Percentiles rank a stretch among this genome's conserved stretches.
These are phyloP conservation scores for Pythium scleroteichum DNA, from an alignment of 352 stramenopile species.

Conservation along the genomic window DNA sequence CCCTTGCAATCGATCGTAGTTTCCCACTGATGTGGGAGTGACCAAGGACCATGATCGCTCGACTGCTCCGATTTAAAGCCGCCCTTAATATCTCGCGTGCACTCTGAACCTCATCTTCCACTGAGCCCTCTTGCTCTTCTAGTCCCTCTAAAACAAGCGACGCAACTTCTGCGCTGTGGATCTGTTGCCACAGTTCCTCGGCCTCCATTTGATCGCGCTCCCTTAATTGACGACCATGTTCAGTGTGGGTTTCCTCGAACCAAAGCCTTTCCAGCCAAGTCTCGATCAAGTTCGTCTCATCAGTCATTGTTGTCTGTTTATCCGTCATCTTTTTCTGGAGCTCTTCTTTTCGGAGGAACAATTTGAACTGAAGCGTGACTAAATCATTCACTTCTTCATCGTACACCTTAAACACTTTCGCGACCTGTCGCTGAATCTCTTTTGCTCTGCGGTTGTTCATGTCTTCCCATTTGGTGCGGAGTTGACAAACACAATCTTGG, in stretches of 20 bases:
- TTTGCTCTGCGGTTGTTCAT: slow-evolving; percentile 15
- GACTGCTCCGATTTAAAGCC: slow-evolving; percentile 8
- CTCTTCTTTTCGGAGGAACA: slow-evolving; percentile 20
- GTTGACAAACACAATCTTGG: neutral
- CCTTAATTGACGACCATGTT: neutral
- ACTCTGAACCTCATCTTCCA: slow-evolving; percentile 4
- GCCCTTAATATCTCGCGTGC: slow-evolving; percentile 5
- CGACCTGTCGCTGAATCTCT: slow-evolving; percentile 30
- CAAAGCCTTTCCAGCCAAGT: slow-evolving; percentile 18
- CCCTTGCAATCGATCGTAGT: slow-evolving; percentile 1
- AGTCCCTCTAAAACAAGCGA: slow-evolving; percentile 3
- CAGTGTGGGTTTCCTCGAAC: neutral
- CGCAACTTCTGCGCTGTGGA: slow-evolving; percentile 2
- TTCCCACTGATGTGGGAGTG: slow-evolving; percentile 13
- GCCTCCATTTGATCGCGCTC: slow-evolving; percentile 14
- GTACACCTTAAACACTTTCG: slow-evolving; percentile 35
- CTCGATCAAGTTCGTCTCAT: slow-evolving; percentile 21
- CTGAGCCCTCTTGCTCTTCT: slow-evolving; percentile 7
- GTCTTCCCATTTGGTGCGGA: slow-evolving; percentile 28
- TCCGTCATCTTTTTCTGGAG: slow-evolving; percentile 5
- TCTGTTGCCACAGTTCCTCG: slow-evolving; percentile 21
- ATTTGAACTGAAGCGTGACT: slow-evolving; percentile 19
- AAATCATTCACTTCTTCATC: slow-evolving; percentile 38
- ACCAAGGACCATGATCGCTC: slow-evolving; percentile 17
- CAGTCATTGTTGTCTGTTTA: slow-evolving; percentile 5